Evolutionary conservation across 202 grass and related monocot genomes (phyloP), one percentile per base, ranked within the genome.

Genomic region (Panicum virgatum): DNA sequence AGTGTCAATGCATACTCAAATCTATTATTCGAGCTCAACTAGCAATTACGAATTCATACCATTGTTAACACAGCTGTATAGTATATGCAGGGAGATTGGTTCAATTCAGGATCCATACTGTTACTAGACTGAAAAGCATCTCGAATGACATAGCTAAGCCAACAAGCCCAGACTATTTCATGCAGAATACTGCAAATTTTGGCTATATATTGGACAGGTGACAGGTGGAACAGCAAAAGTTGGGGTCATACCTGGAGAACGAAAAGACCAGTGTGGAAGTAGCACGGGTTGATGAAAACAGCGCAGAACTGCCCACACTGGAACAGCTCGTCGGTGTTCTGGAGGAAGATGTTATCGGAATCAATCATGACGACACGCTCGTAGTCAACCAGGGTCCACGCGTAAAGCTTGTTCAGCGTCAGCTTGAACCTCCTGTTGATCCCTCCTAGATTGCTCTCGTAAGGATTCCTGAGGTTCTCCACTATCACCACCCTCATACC

Each of bases 351-450:
- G 87, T 99, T 99, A 72, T 99, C 96, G 0, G 96, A 91, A 51
- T 99, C 96, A 9, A 99, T 92, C 96, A 99, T 99, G 70, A 96
- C 75, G 9, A 99, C 96, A 25, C 96, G 92, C 37, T 99, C 96
- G 12, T 99, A 99, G 4, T 95, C 89, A 0, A 90, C 75, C 46
- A 96, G 57, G 80, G 70, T 98, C 96, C 96, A 98, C 0, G 96
- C 96, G n/a, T 98, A 98, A 14, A 98, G 89, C 89, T 99, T 99
- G 83, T 99, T 99, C 71, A 98, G 22, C 23, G 96, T 99, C 53
- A 96, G 85, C 83, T 96, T 99, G 75, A 99, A 99, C 81, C 96
- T 89, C 65, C 66, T 77, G 77, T 94, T 94, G 83, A 96, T 96
- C 67, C 85, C 85, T 73, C 83, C 91, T 34, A 90, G 88, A 65